These are phyloP conservation scores for Penicillium verhagenii DNA, from an alignment of 495 filamentous ascomycete genomes.

Conservation along the genomic window DNA sequence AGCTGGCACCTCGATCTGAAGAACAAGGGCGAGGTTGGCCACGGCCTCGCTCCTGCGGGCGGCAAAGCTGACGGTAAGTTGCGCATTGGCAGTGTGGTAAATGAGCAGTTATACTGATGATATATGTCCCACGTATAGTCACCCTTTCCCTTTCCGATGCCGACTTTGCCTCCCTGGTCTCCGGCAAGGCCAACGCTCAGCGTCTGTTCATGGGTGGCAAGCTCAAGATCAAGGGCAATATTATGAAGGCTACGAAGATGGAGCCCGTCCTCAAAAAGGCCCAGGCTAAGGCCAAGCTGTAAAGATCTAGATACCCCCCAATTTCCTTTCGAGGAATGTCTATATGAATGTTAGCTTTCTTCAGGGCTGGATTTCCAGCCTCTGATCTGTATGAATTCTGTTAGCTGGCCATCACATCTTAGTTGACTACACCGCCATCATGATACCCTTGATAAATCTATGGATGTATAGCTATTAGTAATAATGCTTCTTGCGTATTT, in stretches of 20 bases:
- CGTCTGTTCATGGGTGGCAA: constrained; percentile 94
- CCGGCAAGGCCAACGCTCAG: constrained; percentile 92
- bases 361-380: background rate
- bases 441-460: too few relatives aligned
- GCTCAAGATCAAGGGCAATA: constrained; percentile 95
- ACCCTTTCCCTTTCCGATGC: constrained; percentile 80
- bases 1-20: constrained; percentile 97
- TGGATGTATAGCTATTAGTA: too few relatives aligned
- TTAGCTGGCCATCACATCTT: too few relatives aligned
- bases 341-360: constrained; percentile 7
- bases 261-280: constrained; percentile 92
- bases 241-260: constrained; percentile 99
- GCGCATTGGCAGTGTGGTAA: background rate
- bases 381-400: background rate
- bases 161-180: constrained; percentile 79
- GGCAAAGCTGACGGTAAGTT: constrained; percentile 78
- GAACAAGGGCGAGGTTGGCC: constrained; percentile 77
- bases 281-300: constrained; percentile 82
- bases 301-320: constrained; percentile 44
- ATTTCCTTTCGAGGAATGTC: constrained; percentile 7
- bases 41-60: constrained; percentile 63
- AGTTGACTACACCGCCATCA: too few relatives aligned
- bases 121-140: constrained; percentile 49
- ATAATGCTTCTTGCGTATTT: too few relatives aligned
- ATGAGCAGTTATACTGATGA: background rate